Evolutionary conservation across 2,329 filamentous ascomycete species (phyloP).

Genomic region (Acrocalymma vagum): DNA sequence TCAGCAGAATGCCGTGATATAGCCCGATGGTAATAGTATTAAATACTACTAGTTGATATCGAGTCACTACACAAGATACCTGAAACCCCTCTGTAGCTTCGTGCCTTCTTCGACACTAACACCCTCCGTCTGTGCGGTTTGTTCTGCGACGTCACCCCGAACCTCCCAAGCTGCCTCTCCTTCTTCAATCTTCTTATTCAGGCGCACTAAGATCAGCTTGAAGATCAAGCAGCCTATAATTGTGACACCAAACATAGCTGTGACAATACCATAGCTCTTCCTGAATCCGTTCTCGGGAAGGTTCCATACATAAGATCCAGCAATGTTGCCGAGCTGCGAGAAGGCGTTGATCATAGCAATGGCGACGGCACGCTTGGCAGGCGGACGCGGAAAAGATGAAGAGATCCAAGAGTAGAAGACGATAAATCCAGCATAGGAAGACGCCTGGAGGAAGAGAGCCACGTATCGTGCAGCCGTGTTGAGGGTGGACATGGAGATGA

Average conservation of each 20-base stretch:
- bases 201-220: slow-evolving; percentile 30
- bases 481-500: slow-evolving; percentile 43
- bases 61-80: slow-evolving; percentile 41
- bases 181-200: slow-evolving; percentile 44
- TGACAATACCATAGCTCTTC: slow-evolving; percentile 71
- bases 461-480: slow-evolving; percentile 44
- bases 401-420: slow-evolving; percentile 49
- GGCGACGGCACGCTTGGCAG: slow-evolving; percentile 68
- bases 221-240: slow-evolving; percentile 58
- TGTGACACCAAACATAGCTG: slow-evolving; percentile 70
- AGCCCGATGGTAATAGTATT: no score
- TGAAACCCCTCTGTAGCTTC: slow-evolving; percentile 38
- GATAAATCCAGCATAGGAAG: slow-evolving; percentile 52
- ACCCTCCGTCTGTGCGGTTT: slow-evolving; percentile 39
- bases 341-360: slow-evolving; percentile 68
- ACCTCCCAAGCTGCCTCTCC: slow-evolving; percentile 37
- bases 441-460: slow-evolving; percentile 43
- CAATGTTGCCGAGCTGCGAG: slow-evolving; percentile 49
- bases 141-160: slow-evolving; percentile 36
- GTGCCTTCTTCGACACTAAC: slow-evolving; percentile 37
- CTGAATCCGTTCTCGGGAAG: slow-evolving; percentile 68
- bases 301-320: slow-evolving; percentile 70
- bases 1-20: no score
- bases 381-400: slow-evolving; percentile 59
- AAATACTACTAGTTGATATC: no score